These are phyloP conservation scores for Candida buenavistaensis DNA, from an alignment of 1,139 yeast species.

Conservation along the genomic window DNA sequence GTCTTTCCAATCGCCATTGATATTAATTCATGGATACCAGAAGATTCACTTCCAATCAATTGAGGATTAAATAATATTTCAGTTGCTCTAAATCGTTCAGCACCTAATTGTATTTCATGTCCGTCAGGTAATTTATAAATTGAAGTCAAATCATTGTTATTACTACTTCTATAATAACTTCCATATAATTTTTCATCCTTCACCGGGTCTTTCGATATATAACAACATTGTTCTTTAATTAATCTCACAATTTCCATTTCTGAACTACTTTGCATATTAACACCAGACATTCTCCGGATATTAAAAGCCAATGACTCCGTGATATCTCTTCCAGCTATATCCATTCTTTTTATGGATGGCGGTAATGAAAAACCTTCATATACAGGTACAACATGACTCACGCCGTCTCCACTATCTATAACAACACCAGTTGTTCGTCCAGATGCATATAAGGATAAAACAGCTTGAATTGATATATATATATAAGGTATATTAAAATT, in stretches of 20 bases:
- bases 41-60: constrained; percentile 71
- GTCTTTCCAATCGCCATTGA: constrained; percentile 67
- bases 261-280: constrained; percentile 62
- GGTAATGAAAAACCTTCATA: constrained; percentile 85
- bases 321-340: constrained; percentile 84
- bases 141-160: constrained; percentile 28
- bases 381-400: constrained; percentile 83
- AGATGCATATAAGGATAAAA: constrained; percentile 79
- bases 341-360: constrained; percentile 70
- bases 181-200: constrained; percentile 65
- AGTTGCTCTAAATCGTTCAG: constrained; percentile 67
- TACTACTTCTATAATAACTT: constrained; percentile 16
- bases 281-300: constrained; percentile 64
- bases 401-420: constrained; percentile 91
- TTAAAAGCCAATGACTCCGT: constrained; percentile 72
- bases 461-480: constrained; percentile 83
- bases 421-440: constrained; percentile 93
- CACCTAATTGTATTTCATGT: constrained; percentile 58
- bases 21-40: constrained; percentile 67
- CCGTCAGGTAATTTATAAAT: constrained; percentile 82
- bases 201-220: constrained; percentile 65
- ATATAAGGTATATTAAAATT: constrained; percentile 84
- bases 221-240: constrained; percentile 76
- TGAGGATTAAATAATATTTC: constrained; percentile 84
- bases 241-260: constrained; percentile 80